Base-by-base conservation (phyloP, 1,139 yeast species). In the Protomyces gravidus region DNA sequence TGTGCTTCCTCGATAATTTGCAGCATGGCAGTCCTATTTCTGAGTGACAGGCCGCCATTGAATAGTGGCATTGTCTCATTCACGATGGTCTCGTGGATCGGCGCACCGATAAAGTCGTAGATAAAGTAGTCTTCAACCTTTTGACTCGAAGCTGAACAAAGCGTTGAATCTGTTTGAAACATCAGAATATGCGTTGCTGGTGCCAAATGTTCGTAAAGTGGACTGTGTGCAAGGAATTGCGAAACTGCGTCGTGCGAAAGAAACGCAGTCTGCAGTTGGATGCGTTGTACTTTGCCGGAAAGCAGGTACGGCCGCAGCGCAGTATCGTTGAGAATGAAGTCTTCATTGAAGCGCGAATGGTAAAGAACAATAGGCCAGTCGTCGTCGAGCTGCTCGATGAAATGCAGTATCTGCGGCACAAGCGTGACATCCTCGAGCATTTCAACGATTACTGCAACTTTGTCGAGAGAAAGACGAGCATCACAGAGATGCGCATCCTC, bases 61-160 rank as follows among this genome's bases (percentile, higher is more conserved):
- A 45, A 19, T 5, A 32, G 33, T 7, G 36, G 46, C 15, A 30
- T 30, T 4, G 42, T 19, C 19, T 36, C 42, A 11, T 17, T 23
- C 3, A 17, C 11, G 21, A 15, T 13, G 17, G 21, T 15, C 11
- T 19, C 15, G 46, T n/a, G 58, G n/a, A 53, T 23, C 26, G 51
- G 51, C 6, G 58, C 50, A 7, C 58, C 58, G 11, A 53, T 46
- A 39, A 25, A 53, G 28, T 53, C 58, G 47, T 46, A 53, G 27
- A 25, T 32, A 32, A 53, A 46, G 21, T 33, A 53, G 39, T 46
- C 51, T 27, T 53, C 51, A 19, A 53, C 46, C 3, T 32, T 30
- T 6, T 40, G 36, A 11, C 33, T 45, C 9, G 58, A 33, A 7
- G 36, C 5, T 23, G 51, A 45, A n/a, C 58, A 53, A 21, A 53